A percentile compares a stretch with the other conserved stretches of the same genome.
These are phyloP conservation scores for Colletotrichum sp. DNA, from an alignment of 2,329 filamentous ascomycete species.

Conservation along the genomic window DNA sequence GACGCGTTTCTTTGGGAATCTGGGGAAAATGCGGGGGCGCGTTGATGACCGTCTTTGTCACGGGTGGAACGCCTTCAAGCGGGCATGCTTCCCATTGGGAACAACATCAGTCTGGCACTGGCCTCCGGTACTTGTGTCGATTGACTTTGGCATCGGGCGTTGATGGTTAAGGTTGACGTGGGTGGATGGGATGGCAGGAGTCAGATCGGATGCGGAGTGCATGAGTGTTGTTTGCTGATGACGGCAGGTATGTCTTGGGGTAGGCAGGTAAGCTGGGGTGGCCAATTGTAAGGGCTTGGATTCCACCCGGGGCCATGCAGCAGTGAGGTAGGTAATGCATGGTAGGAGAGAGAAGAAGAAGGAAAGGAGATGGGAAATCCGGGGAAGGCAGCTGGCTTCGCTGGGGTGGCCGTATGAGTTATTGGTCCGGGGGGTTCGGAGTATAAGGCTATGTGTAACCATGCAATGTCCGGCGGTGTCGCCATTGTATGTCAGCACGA, in stretches of 20 bases:
- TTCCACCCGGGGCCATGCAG: neutral
- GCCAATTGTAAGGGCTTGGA: neutral
- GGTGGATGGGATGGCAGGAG: neutral
- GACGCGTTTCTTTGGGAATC: neutral
- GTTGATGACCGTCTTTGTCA: neutral
- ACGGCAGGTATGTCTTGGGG: neutral
- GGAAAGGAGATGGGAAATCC: neutral
- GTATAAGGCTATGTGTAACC: neutral
- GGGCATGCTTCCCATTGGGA: neutral
- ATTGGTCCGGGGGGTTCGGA: neutral
- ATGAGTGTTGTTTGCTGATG: neutral
- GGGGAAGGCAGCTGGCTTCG: neutral
- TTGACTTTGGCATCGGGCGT: neutral
- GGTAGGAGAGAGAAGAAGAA: neutral
- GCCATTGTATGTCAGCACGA: neutral
- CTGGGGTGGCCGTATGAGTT: neutral
- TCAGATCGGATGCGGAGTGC: neutral
- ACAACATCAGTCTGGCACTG: neutral
- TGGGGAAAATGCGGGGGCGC: constrained; percentile 13
- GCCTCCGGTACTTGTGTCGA: neutral
- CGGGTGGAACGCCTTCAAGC: neutral
- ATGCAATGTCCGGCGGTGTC: neutral
- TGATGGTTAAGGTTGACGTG: neutral
- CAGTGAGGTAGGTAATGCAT: neutral
- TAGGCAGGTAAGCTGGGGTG: neutral